Percentiles rank a stretch among this genome's conserved stretches.
Conservation (phyloP, 176 grass and related monocot species). For the Urochloa ruziziensis region DNA sequence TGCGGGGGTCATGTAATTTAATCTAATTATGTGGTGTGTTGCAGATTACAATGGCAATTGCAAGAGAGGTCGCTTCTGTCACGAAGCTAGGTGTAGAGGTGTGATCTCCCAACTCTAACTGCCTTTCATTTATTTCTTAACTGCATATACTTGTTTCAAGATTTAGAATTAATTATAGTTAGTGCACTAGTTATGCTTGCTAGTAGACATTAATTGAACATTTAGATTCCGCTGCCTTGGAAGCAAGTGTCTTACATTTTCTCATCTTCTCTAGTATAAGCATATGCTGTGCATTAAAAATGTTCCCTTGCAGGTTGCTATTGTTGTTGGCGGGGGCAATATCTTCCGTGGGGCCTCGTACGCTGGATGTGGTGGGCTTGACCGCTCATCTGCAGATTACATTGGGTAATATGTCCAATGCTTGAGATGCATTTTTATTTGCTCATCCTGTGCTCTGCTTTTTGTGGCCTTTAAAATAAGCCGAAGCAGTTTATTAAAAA, state of each 20-base stretch:
- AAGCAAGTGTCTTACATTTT: neutral
- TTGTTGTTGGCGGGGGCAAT: constrained; percentile 97
- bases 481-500: no score
- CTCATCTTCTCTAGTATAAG: neutral
- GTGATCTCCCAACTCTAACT: neutral
- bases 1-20: neutral
- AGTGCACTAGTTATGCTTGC: neutral
- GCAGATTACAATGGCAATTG: constrained; percentile 96
- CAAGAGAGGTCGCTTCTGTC: constrained; percentile 95
- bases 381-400: constrained; percentile 92
- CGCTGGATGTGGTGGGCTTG: constrained; percentile 89
- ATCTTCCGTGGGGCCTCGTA: constrained; percentile 95
- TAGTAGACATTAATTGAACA: constrained; percentile 4
- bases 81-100: constrained; percentile 97
- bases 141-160: neutral
- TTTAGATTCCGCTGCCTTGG: neutral
- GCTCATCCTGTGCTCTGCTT: neutral
- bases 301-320: constrained; percentile 66
- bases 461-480: neutral
- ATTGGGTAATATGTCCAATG: constrained; percentile 65
- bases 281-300: neutral
- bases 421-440: constrained; percentile 1
- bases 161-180: neutral
- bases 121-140: neutral
- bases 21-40: constrained; percentile 14